Evolutionary conservation across 2,329 filamentous ascomycete genomes (phyloP).

Genomic region (Penicillium sclerotiorum): DNA sequence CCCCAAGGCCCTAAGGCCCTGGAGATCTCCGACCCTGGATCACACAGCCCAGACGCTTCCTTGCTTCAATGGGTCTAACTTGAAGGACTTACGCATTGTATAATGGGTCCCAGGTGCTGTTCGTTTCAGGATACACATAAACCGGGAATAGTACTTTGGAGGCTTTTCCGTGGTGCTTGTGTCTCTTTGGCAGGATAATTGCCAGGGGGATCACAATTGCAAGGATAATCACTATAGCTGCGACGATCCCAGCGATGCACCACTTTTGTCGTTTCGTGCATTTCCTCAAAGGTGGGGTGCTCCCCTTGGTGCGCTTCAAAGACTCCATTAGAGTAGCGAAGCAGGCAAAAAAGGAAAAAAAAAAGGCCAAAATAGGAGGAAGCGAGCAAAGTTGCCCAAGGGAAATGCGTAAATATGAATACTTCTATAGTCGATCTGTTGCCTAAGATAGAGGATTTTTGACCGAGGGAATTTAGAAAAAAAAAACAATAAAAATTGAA

Average conservation of each 20-base stretch:
- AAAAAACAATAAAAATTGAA: not conserved
- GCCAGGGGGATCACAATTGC: conserved; percentile 3
- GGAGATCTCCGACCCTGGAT: too few species aligned
- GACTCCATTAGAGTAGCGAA: conserved; percentile 3
- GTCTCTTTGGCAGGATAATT: not conserved
- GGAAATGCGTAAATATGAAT: not conserved
- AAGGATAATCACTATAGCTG: conserved; percentile 1
- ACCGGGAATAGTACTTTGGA: conserved; percentile 1
- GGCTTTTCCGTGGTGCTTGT: not conserved
- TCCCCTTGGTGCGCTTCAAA: not conserved
- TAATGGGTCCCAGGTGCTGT: conserved; percentile 5
- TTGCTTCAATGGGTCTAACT: too few species aligned
- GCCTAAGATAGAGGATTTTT: not conserved
- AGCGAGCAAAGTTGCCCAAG: not conserved
- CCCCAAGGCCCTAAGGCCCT: too few species aligned
- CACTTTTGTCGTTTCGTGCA: not conserved
- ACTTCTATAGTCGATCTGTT: not conserved
- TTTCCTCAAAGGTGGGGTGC: not conserved
- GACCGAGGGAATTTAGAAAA: too few species aligned
- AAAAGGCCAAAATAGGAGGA: not conserved
- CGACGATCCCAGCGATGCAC: conserved; percentile 1
- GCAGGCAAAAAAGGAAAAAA: not conserved
- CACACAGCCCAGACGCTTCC: too few species aligned
- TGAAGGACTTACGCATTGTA: conserved; percentile 6
- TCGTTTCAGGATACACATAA: conserved; percentile 4